Conservation (phyloP, 345 rosid genomes). For the Dipteronia sinensis region DNA sequence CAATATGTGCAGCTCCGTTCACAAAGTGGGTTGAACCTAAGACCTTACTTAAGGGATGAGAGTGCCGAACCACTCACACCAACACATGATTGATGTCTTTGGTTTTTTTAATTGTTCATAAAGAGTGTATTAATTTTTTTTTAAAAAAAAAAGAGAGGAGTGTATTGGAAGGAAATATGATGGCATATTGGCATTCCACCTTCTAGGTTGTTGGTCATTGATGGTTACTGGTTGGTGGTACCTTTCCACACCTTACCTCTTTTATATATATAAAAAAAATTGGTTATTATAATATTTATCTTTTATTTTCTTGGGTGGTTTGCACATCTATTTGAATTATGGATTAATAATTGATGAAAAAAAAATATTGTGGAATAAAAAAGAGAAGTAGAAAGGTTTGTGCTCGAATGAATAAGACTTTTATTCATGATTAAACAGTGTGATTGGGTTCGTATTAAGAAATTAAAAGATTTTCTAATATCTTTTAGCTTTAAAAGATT, state of each 20-base stretch:
- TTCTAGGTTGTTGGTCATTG: background rate
- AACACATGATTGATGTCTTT: no score
- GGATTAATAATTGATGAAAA: constrained; percentile 2
- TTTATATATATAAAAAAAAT: no score
- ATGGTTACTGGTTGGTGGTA: background rate
- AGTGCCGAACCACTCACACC: no score
- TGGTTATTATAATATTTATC: no score
- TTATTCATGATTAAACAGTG: background rate
- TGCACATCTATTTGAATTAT: background rate
- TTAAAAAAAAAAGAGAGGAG: background rate
- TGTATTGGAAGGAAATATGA: background rate
- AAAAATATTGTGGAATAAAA: no score
- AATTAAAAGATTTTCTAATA: no score
- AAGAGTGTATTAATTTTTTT: no score
- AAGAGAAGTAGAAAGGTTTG: background rate
- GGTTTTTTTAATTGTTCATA: no score
- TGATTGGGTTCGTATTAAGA: background rate
- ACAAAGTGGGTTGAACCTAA: no score
- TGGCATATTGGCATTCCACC: background rate
- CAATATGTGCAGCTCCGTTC: no score
- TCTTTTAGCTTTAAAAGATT: no score
- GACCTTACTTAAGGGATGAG: no score
- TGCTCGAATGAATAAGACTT: background rate
- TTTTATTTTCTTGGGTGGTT: background rate
- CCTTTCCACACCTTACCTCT: background rate